Evolutionary conservation across 1,284 basidiomycete species (phyloP).

Genomic region (Sporisorium reilianum): DNA sequence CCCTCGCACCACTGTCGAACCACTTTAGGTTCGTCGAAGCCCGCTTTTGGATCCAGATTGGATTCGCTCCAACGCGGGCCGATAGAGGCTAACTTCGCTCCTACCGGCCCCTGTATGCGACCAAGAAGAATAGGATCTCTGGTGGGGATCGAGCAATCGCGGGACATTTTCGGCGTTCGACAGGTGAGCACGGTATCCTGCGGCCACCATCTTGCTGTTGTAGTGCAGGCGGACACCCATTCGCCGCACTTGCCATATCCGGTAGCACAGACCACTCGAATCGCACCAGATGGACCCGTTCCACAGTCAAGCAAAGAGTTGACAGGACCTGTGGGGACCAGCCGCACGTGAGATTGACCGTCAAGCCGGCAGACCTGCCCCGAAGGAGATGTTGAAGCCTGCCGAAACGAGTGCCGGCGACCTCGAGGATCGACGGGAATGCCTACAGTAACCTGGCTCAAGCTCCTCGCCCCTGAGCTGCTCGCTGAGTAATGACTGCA

Average conservation of each 20-base stretch:
- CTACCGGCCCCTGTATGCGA: not conserved
- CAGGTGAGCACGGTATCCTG: too few species aligned
- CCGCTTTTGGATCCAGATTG: too few species aligned
- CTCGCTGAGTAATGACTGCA: not conserved
- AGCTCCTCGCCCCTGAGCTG: not conserved
- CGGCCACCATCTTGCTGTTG: too few species aligned
- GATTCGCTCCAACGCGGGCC: too few species aligned
- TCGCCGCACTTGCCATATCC: too few species aligned
- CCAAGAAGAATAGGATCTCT: too few species aligned
- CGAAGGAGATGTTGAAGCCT: not conserved
- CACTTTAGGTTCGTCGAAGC: conserved; percentile 59
- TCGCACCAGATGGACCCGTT: too few species aligned
- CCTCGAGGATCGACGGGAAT: conserved; percentile 4
- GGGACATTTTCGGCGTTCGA: too few species aligned
- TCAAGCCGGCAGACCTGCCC: not conserved
- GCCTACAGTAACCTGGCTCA: not conserved
- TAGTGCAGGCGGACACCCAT: too few species aligned
- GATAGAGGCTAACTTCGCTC: not conserved
- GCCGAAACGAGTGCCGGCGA: not conserved
- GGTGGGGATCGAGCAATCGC: too few species aligned
- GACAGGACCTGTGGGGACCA: conserved; percentile 3
- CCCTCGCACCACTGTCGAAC: conserved; percentile 54
- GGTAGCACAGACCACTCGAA: too few species aligned
- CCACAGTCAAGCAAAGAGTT: not conserved
- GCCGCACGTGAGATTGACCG: not conserved